Base-by-base conservation (phyloP, 805 yeast species). In the Metschnikowia noctiluminum region DNA sequence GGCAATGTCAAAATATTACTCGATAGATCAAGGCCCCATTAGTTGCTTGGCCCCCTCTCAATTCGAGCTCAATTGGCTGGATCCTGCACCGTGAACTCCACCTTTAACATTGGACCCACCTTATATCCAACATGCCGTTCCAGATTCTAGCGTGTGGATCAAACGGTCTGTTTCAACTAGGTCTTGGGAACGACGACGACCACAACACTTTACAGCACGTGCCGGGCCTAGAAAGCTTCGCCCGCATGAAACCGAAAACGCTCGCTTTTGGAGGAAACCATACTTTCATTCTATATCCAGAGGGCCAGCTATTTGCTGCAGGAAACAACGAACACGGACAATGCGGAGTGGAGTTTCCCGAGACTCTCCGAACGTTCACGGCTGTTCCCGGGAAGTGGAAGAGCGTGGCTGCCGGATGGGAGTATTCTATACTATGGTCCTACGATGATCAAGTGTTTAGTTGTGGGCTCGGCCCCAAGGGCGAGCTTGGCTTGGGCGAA, bases 251-350 rank as follows among this genome's bases (percentile, higher is more conserved):
- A n/a, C 76, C 83, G 0, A 46, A 60, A 42, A 70, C 72, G 54
- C 70, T 90, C 11, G 77, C 74, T 0, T 82, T 90, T 57, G 97
- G 97, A 4, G 97, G 98, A 0, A 91, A 91, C 57, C 97, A 92
- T 62, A 84, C 96, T 0, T 57, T 88, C 14, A 52, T 89, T 2
- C 62, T 89, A 7, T 62, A 78, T 11, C 69, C 65, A 1, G 65
- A 74, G 41, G 92, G 92, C 0, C 62, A 65, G 0, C 62, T 84
- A 1, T 82, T 65, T 53, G 78, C 78, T 0, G 56, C 80, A 43
- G 97, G 97, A 0, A 80, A 73, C 47, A 84, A 83, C 56, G 45
- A 65, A 0, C 46, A 53, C 38, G 83, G 86, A 1, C 90, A 87
- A 62, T 76, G 81, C 55, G 82, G 77, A 3, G 51, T 51, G 21